Evolutionary conservation across 257 asterid genomes (phyloP).

Genomic region (Capsicum pubescens): DNA sequence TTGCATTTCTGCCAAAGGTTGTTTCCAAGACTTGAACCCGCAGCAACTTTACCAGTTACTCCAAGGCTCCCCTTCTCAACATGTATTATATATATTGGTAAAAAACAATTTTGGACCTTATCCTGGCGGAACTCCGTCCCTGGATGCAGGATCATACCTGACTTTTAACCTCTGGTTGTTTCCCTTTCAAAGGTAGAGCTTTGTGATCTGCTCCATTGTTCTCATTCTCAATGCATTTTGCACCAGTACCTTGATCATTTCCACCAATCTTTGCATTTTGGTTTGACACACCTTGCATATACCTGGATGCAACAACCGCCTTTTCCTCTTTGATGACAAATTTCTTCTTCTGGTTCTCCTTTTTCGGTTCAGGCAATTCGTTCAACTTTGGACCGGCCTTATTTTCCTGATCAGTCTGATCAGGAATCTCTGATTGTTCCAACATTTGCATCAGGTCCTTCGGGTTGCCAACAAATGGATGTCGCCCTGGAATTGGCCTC

Average conservation of each 20-base stretch:
- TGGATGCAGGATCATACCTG: slow-evolving; percentile 53
- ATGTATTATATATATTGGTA: no score
- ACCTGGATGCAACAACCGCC: slow-evolving; percentile 72
- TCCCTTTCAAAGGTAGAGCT: slow-evolving; percentile 43
- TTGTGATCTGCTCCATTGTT: slow-evolving; percentile 44
- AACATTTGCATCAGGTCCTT: slow-evolving; percentile 84
- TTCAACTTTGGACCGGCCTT: slow-evolving; percentile 33
- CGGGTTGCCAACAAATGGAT: slow-evolving; percentile 74
- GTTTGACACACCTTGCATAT: slow-evolving; percentile 71
- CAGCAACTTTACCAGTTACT: no score
- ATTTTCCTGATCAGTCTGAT: slow-evolving; percentile 33
- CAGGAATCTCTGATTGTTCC: slow-evolving; percentile 52
- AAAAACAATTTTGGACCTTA: no score
- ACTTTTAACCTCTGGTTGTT: slow-evolving; percentile 59
- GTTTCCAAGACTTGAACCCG: no score
- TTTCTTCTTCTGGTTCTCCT: slow-evolving; percentile 45
- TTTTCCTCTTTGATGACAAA: slow-evolving; percentile 83
- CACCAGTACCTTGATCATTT: slow-evolving; percentile 35
- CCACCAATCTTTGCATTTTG: slow-evolving; percentile 34
- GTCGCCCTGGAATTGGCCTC: slow-evolving; percentile 83
- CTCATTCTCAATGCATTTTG: slow-evolving; percentile 45
- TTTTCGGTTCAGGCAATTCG: slow-evolving; percentile 33
- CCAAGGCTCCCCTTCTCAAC: no score
- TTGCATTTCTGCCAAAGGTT: no score
- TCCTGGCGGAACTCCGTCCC: no score